These are phyloP conservation scores for Conoideocrella luteorostrata DNA, from an alignment of 2,329 filamentous ascomycete genomes.

Conservation along the genomic window DNA sequence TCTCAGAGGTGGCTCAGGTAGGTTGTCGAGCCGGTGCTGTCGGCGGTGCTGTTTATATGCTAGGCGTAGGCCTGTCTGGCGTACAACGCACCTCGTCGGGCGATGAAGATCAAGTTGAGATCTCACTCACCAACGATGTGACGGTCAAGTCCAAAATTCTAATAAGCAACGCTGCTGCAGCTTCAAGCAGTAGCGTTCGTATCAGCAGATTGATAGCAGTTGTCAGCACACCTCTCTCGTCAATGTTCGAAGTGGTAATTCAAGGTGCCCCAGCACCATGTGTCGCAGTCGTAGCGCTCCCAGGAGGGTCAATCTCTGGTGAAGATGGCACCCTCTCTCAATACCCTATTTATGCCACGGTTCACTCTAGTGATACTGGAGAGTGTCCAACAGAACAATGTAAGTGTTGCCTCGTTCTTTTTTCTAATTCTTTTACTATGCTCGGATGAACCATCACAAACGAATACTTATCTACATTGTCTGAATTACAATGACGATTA, in stretches of 20 bases:
- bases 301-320: slow-evolving; percentile 40
- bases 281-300: slow-evolving; percentile 63
- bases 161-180: slow-evolving; percentile 36
- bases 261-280: slow-evolving; percentile 74
- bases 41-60: slow-evolving; percentile 83
- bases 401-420: slow-evolving; percentile 50
- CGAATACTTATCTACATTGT: slow-evolving; percentile 99
- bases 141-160: slow-evolving; percentile 49
- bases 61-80: slow-evolving; percentile 60
- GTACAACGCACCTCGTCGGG: slow-evolving; percentile 13
- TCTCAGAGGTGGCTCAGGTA: slow-evolving; percentile 84
- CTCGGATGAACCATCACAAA: slow-evolving; percentile 73
- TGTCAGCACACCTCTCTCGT: slow-evolving; percentile 56
- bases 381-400: slow-evolving; percentile 86
- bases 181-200: slow-evolving; percentile 20
- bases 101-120: slow-evolving; percentile 27
- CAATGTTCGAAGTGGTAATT: slow-evolving; percentile 62
- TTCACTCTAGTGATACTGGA: slow-evolving; percentile 85
- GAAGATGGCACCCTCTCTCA: slow-evolving; percentile 27
- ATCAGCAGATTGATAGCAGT: slow-evolving; percentile 61
- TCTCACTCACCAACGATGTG: slow-evolving; percentile 52
- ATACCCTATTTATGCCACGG: slow-evolving; percentile 52
- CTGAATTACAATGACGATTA: slow-evolving; percentile 86
- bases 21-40: slow-evolving; percentile 86
- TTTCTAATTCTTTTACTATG: slow-evolving; percentile 29